Conservation (phyloP, 345 rosid species). For the Cochlearia excelsa region DNA sequence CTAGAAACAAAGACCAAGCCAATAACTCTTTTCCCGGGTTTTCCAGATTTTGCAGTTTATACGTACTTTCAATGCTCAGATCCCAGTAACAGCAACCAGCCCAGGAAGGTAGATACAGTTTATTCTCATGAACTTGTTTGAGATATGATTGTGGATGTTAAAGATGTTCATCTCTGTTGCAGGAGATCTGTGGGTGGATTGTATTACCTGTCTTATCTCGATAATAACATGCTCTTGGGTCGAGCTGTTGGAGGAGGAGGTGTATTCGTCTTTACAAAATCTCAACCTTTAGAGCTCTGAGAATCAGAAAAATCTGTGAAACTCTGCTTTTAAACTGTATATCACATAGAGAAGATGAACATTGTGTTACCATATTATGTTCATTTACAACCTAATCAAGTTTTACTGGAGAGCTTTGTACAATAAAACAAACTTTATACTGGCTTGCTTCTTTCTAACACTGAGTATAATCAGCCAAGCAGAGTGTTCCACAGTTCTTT, state of each 20-base stretch:
- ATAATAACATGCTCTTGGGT: slow-evolving; percentile 75
- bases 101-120: slow-evolving; percentile 43
- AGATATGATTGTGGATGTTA: slow-evolving; percentile 19
- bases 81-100: slow-evolving; percentile 57
- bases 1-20: slow-evolving; percentile 13
- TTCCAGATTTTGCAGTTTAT: slow-evolving; percentile 81
- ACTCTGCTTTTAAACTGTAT: slow-evolving; percentile 19
- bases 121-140: neutral
- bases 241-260: slow-evolving; percentile 97
- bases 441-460: neutral
- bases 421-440: slow-evolving; percentile 22
- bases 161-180: slow-evolving; percentile 26
- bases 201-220: slow-evolving; percentile 85
- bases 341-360: slow-evolving; percentile 21
- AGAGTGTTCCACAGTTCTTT: slow-evolving; percentile 63
- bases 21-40: slow-evolving; percentile 14
- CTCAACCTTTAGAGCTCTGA: slow-evolving; percentile 67
- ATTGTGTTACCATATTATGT: slow-evolving; percentile 25
- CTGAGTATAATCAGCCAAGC: slow-evolving; percentile 37
- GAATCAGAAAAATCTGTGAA: slow-evolving; percentile 11
- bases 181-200: slow-evolving; percentile 77
- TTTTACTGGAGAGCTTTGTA: slow-evolving; percentile 12
- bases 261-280: slow-evolving; percentile 72
- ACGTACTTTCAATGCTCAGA: slow-evolving; percentile 66
- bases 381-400: slow-evolving; percentile 25